phyloP scores from a whole-genome alignment of 208 protist species.

The Novymonas esmeraldas region DNA sequence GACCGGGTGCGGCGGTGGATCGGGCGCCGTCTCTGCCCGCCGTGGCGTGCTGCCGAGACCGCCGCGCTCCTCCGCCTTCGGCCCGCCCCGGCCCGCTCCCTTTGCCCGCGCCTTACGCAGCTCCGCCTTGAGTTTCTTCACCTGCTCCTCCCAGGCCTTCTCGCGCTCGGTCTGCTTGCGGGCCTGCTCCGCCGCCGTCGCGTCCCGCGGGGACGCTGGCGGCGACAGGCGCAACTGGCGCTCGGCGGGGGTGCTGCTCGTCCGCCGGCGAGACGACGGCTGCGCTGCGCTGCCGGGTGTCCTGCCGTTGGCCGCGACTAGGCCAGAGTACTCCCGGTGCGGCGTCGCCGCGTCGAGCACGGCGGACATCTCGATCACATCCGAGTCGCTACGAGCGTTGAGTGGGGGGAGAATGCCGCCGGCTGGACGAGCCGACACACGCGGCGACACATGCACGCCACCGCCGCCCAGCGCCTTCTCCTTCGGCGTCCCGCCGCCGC shows the following conservation, averaged over 20 bases:
- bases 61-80: background rate
- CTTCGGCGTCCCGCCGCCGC: constrained; percentile 3
- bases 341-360: constrained; percentile 29
- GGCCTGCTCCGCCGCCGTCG: constrained; percentile 35
- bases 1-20: constrained; percentile 30
- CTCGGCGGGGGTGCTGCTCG: constrained; percentile 22
- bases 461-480: background rate
- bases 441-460: constrained; percentile 1
- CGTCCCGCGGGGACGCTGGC: constrained; percentile 5
- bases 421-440: constrained; percentile 27
- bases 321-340: constrained; percentile 9
- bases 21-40: constrained; percentile 82
- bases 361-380: constrained; percentile 51
- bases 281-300: background rate
- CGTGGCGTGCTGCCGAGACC: constrained; percentile 23
- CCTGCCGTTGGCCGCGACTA: background rate
- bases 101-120: constrained; percentile 73
- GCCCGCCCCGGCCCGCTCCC: constrained; percentile 38
- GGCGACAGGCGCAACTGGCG: background rate
- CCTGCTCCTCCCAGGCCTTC: constrained; percentile 82
- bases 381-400: constrained; percentile 16
- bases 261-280: constrained; percentile 10
- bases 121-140: constrained; percentile 83
- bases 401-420: constrained; percentile 42
- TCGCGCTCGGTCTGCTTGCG: constrained; percentile 79